These are phyloP conservation scores for Jamesozyma piceae DNA, from an alignment of 805 yeast genomes.

Conservation along the genomic window DNA sequence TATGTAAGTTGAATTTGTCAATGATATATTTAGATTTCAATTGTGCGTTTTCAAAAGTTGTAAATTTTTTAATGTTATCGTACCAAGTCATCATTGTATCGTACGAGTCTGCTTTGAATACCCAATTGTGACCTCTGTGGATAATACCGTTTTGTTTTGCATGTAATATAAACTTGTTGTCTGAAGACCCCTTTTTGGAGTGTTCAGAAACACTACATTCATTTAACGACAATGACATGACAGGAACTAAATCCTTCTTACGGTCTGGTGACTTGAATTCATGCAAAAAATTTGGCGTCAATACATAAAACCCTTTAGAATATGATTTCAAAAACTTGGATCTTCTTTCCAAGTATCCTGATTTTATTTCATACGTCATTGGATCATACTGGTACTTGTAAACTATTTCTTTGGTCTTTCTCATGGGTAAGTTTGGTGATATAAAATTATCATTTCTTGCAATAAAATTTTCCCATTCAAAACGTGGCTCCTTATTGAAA, in stretches of 20 bases:
- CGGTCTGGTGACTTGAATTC: slow-evolving; percentile 82
- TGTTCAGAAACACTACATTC: slow-evolving; percentile 79
- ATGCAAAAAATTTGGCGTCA: slow-evolving; percentile 81
- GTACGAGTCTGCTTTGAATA: slow-evolving; percentile 82
- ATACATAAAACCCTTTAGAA: slow-evolving; percentile 80
- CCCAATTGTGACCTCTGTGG: slow-evolving; percentile 83
- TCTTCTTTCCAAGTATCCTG: slow-evolving; percentile 79
- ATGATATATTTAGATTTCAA: slow-evolving; percentile 43
- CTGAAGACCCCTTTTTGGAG: slow-evolving; percentile 49
- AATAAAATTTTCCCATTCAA: slow-evolving; percentile 85
- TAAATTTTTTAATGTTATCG: slow-evolving; percentile 61
- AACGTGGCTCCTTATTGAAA: slow-evolving; percentile 63
- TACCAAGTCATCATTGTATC: slow-evolving; percentile 79
- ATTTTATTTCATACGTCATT: slow-evolving; percentile 55
- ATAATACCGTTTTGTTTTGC: slow-evolving; percentile 68
- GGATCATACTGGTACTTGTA: slow-evolving; percentile 67
- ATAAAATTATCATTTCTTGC: slow-evolving; percentile 63
- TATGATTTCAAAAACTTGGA: slow-evolving; percentile 89
- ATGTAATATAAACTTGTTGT: slow-evolving; percentile 70
- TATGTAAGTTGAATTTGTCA: slow-evolving; percentile 6
- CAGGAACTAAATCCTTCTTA: slow-evolving; percentile 70
- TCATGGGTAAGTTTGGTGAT: slow-evolving; percentile 49
- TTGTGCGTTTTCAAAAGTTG: slow-evolving; percentile 51
- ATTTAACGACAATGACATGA: slow-evolving; percentile 70
- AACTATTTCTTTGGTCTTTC: slow-evolving; percentile 50